Conservation (phyloP, 495 filamentous ascomycete species). For the Podospora pseudocomata region DNA sequence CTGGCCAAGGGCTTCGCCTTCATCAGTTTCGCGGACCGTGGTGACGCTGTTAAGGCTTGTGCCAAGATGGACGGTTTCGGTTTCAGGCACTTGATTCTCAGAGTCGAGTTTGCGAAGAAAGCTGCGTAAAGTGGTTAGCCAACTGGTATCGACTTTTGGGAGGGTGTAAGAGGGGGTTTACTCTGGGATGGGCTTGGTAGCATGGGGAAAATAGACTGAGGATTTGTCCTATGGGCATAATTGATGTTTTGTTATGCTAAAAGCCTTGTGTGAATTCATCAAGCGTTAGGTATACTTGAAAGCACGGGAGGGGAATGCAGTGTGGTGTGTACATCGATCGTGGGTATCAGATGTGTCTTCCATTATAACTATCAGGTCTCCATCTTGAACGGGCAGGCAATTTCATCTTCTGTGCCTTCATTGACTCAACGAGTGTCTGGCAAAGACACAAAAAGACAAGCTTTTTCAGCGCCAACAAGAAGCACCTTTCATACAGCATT, state of each 20-base stretch:
- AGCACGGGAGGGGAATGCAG: no score
- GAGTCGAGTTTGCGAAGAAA: conserved; percentile 90
- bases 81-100: conserved; percentile 84
- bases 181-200: conserved; percentile 1
- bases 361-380: no score
- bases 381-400: no score
- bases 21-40: conserved; percentile 87
- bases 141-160: conserved; percentile 1
- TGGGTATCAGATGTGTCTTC: no score
- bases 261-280: neutral
- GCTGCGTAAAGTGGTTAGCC: conserved; percentile 37
- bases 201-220: neutral
- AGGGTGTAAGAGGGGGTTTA: neutral
- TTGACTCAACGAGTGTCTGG: no score
- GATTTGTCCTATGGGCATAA: neutral
- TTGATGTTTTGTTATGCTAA: neutral
- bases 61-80: conserved; percentile 98
- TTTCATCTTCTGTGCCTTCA: no score
- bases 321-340: no score
- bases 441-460: no score
- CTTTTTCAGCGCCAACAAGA: no score
- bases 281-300: no score
- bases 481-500: no score
- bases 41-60: conserved; percentile 86
- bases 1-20: conserved; percentile 97